phyloP scores from a whole-genome alignment of 805 yeast species.

The Debaryomyces tyrocola region DNA sequence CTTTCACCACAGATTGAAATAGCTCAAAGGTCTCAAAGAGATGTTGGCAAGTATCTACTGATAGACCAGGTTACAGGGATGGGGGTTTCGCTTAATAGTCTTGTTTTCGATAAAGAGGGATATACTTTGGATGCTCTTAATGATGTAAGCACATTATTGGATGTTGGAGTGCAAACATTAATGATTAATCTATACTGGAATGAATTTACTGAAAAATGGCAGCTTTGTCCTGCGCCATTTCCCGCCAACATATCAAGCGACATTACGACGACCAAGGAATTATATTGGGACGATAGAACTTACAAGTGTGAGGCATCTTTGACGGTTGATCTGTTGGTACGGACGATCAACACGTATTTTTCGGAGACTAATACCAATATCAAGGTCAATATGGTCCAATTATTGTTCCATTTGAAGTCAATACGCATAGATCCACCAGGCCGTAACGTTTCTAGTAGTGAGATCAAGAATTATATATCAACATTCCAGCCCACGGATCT shows the following conservation, averaged over 20 bases:
- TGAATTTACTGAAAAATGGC: constrained; percentile 46
- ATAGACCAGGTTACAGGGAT: constrained; percentile 31
- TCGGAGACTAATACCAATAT: constrained; percentile 29
- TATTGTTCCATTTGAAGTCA: constrained; percentile 27
- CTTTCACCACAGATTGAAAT: constrained; percentile 9
- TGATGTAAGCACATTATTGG: constrained; percentile 28
- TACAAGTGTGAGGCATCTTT: constrained; percentile 31
- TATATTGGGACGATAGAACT: constrained; percentile 26
- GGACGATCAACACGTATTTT: constrained; percentile 17
- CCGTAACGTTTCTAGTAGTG: not conserved
- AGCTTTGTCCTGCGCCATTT: constrained; percentile 52
- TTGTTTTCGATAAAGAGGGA: constrained; percentile 30
- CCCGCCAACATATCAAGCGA: constrained; percentile 23
- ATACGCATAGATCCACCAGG: constrained; percentile 7
- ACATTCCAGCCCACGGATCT: constrained; percentile 3
- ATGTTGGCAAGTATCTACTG: constrained; percentile 28
- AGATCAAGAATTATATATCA: not conserved
- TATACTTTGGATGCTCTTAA: constrained; percentile 20
- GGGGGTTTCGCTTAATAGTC: constrained; percentile 31
- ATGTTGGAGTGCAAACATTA: constrained; percentile 47
- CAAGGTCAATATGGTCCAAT: constrained; percentile 32
- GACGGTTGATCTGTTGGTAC: constrained; percentile 22
- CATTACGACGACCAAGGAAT: constrained; percentile 6
- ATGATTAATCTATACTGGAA: constrained; percentile 58
- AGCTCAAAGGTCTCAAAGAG: constrained; percentile 36